Percentiles rank a stretch among this genome's conserved stretches.
phyloP scores from a whole-genome alignment of 805 yeast genomes.

The Saccharomyces paradoxus region DNA sequence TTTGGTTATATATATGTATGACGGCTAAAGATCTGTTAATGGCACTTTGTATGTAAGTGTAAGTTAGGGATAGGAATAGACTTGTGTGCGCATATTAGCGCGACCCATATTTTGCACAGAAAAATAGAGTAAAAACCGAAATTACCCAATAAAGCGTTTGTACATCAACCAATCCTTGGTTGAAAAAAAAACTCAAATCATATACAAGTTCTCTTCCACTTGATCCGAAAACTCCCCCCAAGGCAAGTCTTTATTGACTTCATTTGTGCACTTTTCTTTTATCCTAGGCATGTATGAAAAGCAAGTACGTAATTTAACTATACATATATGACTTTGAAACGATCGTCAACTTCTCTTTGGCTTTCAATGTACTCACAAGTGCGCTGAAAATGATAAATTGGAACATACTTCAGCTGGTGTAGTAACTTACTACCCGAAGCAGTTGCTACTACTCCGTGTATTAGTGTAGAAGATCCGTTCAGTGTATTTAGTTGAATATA shows the following conservation, averaged over 20 bases:
- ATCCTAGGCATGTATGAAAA: neutral
- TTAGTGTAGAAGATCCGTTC: slow-evolving; percentile 12
- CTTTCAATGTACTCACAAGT: slow-evolving; percentile 62
- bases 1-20: neutral
- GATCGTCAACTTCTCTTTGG: slow-evolving; percentile 61
- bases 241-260: neutral
- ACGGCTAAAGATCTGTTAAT: neutral
- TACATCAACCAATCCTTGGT: neutral
- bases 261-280: neutral
- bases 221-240: neutral
- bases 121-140: neutral
- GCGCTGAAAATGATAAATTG: slow-evolving; percentile 51
- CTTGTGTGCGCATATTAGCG: neutral
- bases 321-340: slow-evolving; percentile 48
- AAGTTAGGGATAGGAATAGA: neutral
- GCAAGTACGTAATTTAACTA: slow-evolving; percentile 1
- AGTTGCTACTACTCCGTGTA: slow-evolving; percentile 1
- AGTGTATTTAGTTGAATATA: slow-evolving; percentile 14
- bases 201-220: neutral
- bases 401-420: slow-evolving; percentile 24
- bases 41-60: neutral
- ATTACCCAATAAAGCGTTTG: neutral
- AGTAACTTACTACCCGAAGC: slow-evolving; percentile 28
- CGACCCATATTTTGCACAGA: neutral
- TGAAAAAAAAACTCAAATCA: neutral